Percentiles rank a stretch among this genome's conserved stretches.
These are phyloP conservation scores for Speleostelium caveatum DNA, from an alignment of 78 protist genomes.

Conservation along the genomic window DNA sequence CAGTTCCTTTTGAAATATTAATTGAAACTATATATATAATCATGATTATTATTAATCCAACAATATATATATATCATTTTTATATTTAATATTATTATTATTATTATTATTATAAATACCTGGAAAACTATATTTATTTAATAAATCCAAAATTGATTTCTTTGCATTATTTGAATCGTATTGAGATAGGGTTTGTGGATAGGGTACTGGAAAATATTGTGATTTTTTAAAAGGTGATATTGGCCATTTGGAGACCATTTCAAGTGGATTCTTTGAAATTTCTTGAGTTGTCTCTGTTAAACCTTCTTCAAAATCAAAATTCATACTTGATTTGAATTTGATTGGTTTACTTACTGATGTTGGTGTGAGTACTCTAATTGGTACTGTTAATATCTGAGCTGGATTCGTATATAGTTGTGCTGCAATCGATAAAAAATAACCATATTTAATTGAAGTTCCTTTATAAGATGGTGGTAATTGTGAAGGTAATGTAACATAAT, in stretches of 20 bases:
- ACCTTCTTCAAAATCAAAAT: slow-evolving; percentile 59
- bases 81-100: background rate
- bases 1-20: slow-evolving; percentile 54
- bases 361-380: slow-evolving; percentile 67
- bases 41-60: background rate
- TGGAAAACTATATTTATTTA: slow-evolving; percentile 49
- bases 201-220: slow-evolving; percentile 74
- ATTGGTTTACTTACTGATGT: slow-evolving; percentile 39
- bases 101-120: background rate
- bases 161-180: slow-evolving; percentile 68
- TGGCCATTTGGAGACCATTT: slow-evolving; percentile 59
- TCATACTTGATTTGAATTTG: slow-evolving; percentile 39
- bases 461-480: slow-evolving; percentile 76
- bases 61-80: background rate
- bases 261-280: background rate
- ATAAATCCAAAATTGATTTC: slow-evolving; percentile 53
- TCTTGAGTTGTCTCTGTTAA: slow-evolving; percentile 66
- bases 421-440: slow-evolving; percentile 72
- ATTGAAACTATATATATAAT: slow-evolving; percentile 20
- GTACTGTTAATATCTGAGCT: slow-evolving; percentile 70
- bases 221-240: slow-evolving; percentile 73
- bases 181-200: slow-evolving; percentile 70
- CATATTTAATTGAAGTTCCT: slow-evolving; percentile 63
- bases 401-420: slow-evolving; percentile 67
- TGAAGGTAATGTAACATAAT: slow-evolving; percentile 76